These are phyloP conservation scores for Rhizopogon rudus DNA, from an alignment of 768 basidiomycete species.

Conservation along the genomic window DNA sequence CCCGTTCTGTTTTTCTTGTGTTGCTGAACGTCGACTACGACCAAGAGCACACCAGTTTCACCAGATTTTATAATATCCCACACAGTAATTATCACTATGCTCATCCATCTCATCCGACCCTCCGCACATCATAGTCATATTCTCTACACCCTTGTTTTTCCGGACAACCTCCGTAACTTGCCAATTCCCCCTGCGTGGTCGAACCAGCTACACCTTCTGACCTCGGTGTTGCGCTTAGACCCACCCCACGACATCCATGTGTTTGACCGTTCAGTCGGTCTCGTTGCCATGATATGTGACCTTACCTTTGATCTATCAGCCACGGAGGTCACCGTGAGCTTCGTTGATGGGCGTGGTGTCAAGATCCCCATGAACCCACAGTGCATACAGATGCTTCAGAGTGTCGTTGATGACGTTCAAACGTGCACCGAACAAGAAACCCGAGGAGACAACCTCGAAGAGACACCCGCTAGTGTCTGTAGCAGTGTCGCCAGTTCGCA, in stretches of 20 bases:
- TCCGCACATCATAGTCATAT: slow-evolving; percentile 45
- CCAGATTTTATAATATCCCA: slow-evolving; percentile 20
- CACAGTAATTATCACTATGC: slow-evolving; percentile 38
- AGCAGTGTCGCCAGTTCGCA: slow-evolving; percentile 15
- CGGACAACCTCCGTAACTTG: slow-evolving; percentile 31
- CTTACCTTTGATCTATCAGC: slow-evolving; percentile 57
- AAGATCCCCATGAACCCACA: slow-evolving; percentile 41
- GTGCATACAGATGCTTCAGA: slow-evolving; percentile 42
- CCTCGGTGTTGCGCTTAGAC: slow-evolving; percentile 45
- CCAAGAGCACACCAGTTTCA: slow-evolving; percentile 6
- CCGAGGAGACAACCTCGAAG: slow-evolving; percentile 26
- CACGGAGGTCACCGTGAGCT: slow-evolving; percentile 44
- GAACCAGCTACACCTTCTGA: slow-evolving; percentile 45
- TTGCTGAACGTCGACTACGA: slow-evolving; percentile 25
- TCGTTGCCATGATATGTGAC: slow-evolving; percentile 50
- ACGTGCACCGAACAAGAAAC: slow-evolving; percentile 35
- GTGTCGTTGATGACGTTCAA: slow-evolving; percentile 49
- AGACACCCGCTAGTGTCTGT: slow-evolving; percentile 15
- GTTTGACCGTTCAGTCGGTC: slow-evolving; percentile 55
- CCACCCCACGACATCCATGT: slow-evolving; percentile 48
- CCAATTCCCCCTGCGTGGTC: slow-evolving; percentile 48
- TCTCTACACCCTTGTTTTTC: slow-evolving; percentile 54
- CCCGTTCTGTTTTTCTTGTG: slow-evolving; percentile 9
- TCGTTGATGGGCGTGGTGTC: slow-evolving; percentile 51
- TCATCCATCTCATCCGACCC: slow-evolving; percentile 46